Evolutionary conservation across 2,329 filamentous ascomycete species (phyloP).

Genomic region (Calonectria pseudoturangicola): DNA sequence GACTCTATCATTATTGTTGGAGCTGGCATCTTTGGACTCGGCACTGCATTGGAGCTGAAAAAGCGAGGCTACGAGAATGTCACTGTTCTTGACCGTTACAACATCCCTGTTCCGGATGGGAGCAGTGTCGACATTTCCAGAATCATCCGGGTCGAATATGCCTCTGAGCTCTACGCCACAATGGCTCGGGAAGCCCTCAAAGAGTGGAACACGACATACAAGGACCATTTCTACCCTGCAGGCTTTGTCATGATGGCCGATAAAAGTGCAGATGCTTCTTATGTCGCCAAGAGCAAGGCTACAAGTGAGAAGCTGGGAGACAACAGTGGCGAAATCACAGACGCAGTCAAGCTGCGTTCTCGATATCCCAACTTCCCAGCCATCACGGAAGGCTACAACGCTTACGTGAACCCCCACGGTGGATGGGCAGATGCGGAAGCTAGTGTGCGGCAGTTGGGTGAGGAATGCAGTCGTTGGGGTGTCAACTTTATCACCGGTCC

Average conservation of each 20-base stretch:
- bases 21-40: conserved; percentile 69
- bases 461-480: background rate
- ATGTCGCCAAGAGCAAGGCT: too few relatives aligned
- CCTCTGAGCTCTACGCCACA: conserved; percentile 71
- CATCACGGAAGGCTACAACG: background rate
- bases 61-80: conserved; percentile 64
- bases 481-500: background rate
- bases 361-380: background rate
- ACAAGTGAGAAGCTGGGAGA: too few relatives aligned
- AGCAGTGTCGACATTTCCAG: conserved; percentile 62
- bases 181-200: conserved; percentile 65
- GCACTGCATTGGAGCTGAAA: conserved; percentile 65
- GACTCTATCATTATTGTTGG: conserved; percentile 57
- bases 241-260: conserved; percentile 50
- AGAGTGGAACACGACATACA: conserved; percentile 44
- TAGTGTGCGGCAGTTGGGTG: background rate
- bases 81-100: conserved; percentile 65
- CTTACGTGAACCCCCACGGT: background rate
- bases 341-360: background rate
- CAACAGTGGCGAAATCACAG: too few relatives aligned
- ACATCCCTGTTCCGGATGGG: conserved; percentile 57
- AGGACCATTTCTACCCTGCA: conserved; percentile 48
- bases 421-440: background rate
- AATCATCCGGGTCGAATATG: conserved; percentile 73
- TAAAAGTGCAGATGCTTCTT: background rate